Evolutionary conservation across 768 basidiomycete genomes (phyloP), one percentile per base, ranked within the genome.

Genomic region (Panellus pusillus): DNA sequence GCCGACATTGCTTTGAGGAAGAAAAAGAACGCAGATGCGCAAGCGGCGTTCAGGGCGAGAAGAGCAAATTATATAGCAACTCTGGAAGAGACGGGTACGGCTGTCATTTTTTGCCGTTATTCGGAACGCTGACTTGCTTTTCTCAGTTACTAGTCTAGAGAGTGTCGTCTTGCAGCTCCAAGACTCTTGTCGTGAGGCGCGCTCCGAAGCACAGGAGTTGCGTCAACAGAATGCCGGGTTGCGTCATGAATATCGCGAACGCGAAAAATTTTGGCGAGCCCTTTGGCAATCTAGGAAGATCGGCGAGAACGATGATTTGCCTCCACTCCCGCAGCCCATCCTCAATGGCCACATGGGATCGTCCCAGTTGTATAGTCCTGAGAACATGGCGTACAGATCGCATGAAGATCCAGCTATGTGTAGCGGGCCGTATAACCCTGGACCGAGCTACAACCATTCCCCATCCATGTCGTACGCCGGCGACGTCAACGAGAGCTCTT

Each of bases 11-110:
- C 85, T 31, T 76, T 88, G 63, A 75, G 89, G 60, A 91, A 90
- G 75, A 90, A 89, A 77, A 93, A 93, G 74, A 93, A 93, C 63
- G 91, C 91, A 32, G 88, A 91, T 66, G 91, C 91, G 3, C 91
- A 93, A 70, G 90, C 90, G 52, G 88, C 89, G 56, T 92, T 91
- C 69, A 78, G 88, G 59, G 86, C 86, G 48, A 73, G 88, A 61
- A 79, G 91, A 60, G 89, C 88, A 44, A 91, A 89, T 70, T 93
- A 93, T 68, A 93, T 93, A 66, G 83, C 87, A 39, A 92, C 89
- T 12, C 81, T 93, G 58, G 91, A 93, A 69, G 90, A 90, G 67
- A 90, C 90, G 75, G 83, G 81, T 81, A 61, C 54, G 39, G 20
- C 19, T 24, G 44, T 29, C 46, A 42, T 57, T 55, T 65, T 52